Evolutionary conservation across 2,329 filamentous ascomycete genomes (phyloP).

Genomic region (Apiospora phragmitis): DNA sequence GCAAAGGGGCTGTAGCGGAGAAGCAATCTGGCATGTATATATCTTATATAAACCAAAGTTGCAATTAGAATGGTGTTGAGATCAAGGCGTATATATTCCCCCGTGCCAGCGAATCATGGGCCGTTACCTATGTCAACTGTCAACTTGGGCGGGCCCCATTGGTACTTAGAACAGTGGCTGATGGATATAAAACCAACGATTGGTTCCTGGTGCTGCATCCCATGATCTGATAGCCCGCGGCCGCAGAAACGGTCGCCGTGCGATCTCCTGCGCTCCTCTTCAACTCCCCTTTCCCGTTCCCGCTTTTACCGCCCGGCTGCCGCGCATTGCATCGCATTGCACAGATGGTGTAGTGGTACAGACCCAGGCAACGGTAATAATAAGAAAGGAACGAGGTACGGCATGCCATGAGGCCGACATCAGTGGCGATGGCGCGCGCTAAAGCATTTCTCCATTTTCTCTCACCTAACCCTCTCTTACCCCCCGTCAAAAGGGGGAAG

Average conservation of each 20-base stretch:
- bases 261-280: background rate
- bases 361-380: background rate
- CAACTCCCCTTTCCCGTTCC: background rate
- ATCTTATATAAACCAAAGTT: background rate
- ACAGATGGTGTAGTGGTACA: background rate
- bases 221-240: conserved; percentile 2
- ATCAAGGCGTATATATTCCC: background rate
- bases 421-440: background rate
- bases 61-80: background rate
- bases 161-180: background rate
- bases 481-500: background rate
- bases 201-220: background rate
- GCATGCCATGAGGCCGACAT: background rate
- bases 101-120: background rate
- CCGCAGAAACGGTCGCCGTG: background rate
- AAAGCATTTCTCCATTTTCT: background rate
- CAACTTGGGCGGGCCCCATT: background rate
- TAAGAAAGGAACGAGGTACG: background rate
- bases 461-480: background rate
- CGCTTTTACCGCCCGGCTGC: background rate
- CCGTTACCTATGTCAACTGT: background rate
- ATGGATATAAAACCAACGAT: background rate
- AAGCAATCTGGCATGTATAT: background rate
- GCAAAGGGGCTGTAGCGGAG: background rate
- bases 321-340: conserved; percentile 6